Evolutionary conservation across 1,284 basidiomycete species (phyloP).

Genomic region (Tylopilus orsonianus): DNA sequence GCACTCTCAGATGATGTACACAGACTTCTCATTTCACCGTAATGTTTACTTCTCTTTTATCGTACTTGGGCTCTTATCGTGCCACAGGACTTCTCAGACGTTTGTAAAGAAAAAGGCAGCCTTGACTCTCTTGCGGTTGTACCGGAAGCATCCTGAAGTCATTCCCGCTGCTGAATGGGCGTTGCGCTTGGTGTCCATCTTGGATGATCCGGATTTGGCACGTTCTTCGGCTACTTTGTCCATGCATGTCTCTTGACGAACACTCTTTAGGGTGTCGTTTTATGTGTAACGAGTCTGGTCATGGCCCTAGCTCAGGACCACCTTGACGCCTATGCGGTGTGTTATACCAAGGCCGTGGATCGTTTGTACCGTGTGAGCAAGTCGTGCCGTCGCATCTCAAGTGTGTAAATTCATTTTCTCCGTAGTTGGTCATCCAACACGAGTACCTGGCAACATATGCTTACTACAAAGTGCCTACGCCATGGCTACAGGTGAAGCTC

Average conservation of each 20-base stretch:
- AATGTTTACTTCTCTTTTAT: constrained; percentile 35
- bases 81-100: constrained; percentile 80
- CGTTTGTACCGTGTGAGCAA: constrained; percentile 76
- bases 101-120: constrained; percentile 99
- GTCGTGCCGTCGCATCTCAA: not conserved
- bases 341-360: constrained; percentile 94
- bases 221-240: constrained; percentile 16
- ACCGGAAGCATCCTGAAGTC: constrained; percentile 94
- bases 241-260: constrained; percentile 12
- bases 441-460: constrained; percentile 89
- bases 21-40: constrained; percentile 94
- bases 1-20: constrained; percentile 92
- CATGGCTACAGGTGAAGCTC: constrained; percentile 97
- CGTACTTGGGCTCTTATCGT: constrained; percentile 10
- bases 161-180: constrained; percentile 96
- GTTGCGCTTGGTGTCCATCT: constrained; percentile 87
- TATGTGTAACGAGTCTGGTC: constrained; percentile 93
- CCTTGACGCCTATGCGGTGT: constrained; percentile 85
- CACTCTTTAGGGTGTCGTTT: constrained; percentile 76
- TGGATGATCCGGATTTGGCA: constrained; percentile 91
- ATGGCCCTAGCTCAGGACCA: constrained; percentile 94
- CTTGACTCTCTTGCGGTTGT: constrained; percentile 87
- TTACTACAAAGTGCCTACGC: constrained; percentile 97
- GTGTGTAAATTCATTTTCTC: constrained; percentile 20
- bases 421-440: constrained; percentile 85